Conservation (phyloP, 208 protist genomes). For the Acanthamoeba castellanii region DNA sequence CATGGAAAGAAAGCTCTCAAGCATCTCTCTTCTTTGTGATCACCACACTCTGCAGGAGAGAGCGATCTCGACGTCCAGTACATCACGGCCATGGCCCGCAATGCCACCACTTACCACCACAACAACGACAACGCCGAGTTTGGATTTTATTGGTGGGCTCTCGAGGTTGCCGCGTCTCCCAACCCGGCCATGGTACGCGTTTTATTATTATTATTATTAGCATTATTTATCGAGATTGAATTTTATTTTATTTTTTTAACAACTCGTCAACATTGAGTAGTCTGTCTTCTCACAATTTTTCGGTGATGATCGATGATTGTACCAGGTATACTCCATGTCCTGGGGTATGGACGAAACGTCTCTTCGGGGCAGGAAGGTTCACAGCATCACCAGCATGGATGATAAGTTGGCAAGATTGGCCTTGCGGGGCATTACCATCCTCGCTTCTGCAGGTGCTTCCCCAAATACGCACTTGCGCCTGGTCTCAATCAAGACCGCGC, state of each 20-base stretch:
- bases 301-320: too few species aligned
- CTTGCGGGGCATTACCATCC: conserved; percentile 1
- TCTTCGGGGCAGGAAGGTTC: not conserved
- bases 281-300: too few species aligned
- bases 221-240: too few species aligned
- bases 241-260: too few species aligned
- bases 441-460: not conserved
- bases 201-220: too few species aligned
- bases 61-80: conserved; percentile 29
- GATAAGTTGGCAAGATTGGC: not conserved
- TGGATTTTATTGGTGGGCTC: not conserved
- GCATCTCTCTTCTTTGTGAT: not conserved
- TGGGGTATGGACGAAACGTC: not conserved
- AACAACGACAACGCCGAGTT: not conserved
- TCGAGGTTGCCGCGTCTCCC: not conserved
- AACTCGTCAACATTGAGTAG: too few species aligned
- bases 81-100: not conserved
- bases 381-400: not conserved
- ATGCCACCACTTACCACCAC: not conserved
- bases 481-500: too few species aligned
- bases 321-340: not conserved
- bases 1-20: not conserved
- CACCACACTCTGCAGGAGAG: not conserved
- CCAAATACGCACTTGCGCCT: not conserved
- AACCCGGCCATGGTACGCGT: conserved; percentile 9